These are phyloP conservation scores for Dioscorea dumetorum DNA, from an alignment of 106 monocot genomes.

Conservation along the genomic window DNA sequence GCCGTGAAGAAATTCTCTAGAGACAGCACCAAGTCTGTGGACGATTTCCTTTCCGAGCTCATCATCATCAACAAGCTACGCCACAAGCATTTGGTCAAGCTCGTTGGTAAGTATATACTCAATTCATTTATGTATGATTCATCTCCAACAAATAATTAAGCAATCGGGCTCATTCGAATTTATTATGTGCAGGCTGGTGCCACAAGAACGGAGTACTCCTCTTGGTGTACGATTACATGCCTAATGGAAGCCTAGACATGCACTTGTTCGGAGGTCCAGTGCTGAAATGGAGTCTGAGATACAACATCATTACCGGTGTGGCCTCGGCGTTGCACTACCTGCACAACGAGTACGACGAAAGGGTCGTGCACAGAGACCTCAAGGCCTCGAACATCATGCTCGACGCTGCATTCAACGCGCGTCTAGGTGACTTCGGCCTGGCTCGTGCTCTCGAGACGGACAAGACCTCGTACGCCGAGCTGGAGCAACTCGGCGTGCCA, in stretches of 20 bases:
- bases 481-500: conserved; percentile 38
- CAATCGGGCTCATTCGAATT: too few relatives aligned
- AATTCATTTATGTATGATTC: neutral
- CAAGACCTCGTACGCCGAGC: conserved; percentile 63
- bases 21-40: conserved; percentile 33
- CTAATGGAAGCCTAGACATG: conserved; percentile 74
- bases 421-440: conserved; percentile 87
- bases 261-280: conserved; percentile 39
- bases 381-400: conserved; percentile 85
- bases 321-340: conserved; percentile 82
- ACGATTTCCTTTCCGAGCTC: conserved; percentile 85
- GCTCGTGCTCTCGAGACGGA: conserved; percentile 67
- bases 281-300: conserved; percentile 50
- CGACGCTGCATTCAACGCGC: conserved; percentile 60
- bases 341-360: conserved; percentile 77
- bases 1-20: conserved; percentile 86
- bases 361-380: conserved; percentile 74
- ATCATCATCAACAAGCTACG: conserved; percentile 89
- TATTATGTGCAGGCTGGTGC: conserved; percentile 71
- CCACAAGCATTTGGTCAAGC: conserved; percentile 63
- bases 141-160: neutral
- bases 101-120: conserved; percentile 31
- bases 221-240: conserved; percentile 88
- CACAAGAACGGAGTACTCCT: conserved; percentile 52
- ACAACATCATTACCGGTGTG: conserved; percentile 45